A percentile compares a stretch with the other conserved stretches of the same genome.
phyloP scores from a whole-genome alignment of 2,329 filamentous ascomycete genomes.

The Ophiostoma fasciatum region DNA sequence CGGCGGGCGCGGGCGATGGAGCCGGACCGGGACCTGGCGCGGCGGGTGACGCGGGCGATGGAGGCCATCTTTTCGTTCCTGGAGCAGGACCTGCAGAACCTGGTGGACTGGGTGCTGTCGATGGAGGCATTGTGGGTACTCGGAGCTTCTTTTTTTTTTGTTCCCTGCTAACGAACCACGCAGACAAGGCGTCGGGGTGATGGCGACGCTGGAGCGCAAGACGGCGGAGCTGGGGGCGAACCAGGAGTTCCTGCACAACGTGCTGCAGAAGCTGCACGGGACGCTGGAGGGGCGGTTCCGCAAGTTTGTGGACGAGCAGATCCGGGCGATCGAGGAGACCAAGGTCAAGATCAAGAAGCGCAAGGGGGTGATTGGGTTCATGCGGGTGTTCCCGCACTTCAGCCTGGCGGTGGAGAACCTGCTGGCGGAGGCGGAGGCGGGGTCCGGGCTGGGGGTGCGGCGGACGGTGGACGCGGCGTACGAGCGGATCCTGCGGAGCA shows the following conservation, averaged over 20 bases:
- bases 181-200: constrained; percentile 81
- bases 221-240: constrained; percentile 69
- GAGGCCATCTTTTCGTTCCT: constrained; percentile 77
- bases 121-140: constrained; percentile 61
- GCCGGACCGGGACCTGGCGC: constrained; percentile 74
- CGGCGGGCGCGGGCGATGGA: constrained; percentile 67
- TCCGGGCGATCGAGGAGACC: constrained; percentile 90
- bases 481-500: constrained; percentile 74
- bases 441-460: constrained; percentile 42
- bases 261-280: constrained; percentile 66
- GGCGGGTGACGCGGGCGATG: constrained; percentile 73
- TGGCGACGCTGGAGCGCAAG: constrained; percentile 68
- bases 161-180: too few relatives aligned
- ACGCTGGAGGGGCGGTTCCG: constrained; percentile 62
- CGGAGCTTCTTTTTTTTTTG: neutral
- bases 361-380: constrained; percentile 90
- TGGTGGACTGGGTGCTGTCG: constrained; percentile 72
- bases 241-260: constrained; percentile 72
- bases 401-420: constrained; percentile 73
- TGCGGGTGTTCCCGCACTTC: constrained; percentile 84
- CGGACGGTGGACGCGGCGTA: constrained; percentile 77
- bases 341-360: constrained; percentile 99
- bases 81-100: constrained; percentile 58
- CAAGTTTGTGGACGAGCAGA: constrained; percentile 87
- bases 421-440: constrained; percentile 42